Evolutionary conservation across 352 stramenopile species (phyloP).

Genomic region (Phytophthora vignae): DNA sequence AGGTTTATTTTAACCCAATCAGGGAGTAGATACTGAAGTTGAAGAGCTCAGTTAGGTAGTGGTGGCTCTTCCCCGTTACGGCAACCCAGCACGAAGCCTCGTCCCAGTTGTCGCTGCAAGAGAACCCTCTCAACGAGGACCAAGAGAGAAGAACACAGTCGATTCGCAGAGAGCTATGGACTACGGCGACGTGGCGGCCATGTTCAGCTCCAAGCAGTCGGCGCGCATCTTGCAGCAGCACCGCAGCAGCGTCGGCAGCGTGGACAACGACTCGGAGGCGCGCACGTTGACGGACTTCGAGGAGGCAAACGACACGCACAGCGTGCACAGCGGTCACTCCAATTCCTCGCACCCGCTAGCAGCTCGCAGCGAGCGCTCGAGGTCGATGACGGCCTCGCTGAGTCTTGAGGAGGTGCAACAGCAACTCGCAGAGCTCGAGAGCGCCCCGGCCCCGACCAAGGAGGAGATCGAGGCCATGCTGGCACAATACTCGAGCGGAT

Average conservation of each 20-base stretch:
- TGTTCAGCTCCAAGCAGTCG: constrained; percentile 56
- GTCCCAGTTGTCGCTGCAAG: too few species aligned
- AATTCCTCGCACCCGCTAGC: constrained; percentile 12
- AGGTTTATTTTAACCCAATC: neutral
- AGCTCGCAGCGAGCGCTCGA: constrained; percentile 6
- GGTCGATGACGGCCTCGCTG: constrained; percentile 23
- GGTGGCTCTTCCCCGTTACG: neutral
- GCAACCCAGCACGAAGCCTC: too few species aligned
- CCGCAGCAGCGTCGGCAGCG: constrained; percentile 33
- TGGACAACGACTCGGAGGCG: constrained; percentile 24
- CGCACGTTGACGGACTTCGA: constrained; percentile 31
- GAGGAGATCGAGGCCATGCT: constrained; percentile 72
- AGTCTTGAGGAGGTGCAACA: constrained; percentile 61
- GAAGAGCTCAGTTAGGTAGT: neutral
- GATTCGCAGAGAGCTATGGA: constrained; percentile 18
- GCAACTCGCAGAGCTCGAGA: constrained; percentile 58
- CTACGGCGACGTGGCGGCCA: constrained; percentile 41
- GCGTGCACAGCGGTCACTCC: constrained; percentile 21
- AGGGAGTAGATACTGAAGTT: neutral
- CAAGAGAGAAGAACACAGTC: neutral
- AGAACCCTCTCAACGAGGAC: neutral
- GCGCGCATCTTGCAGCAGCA: constrained; percentile 39
- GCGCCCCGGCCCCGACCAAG: constrained; percentile 48
- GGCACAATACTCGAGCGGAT: constrained; percentile 55
- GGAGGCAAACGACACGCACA: constrained; percentile 21